Conservation (phyloP, 352 stramenopile genomes). For the Globisporangium spiculum region DNA sequence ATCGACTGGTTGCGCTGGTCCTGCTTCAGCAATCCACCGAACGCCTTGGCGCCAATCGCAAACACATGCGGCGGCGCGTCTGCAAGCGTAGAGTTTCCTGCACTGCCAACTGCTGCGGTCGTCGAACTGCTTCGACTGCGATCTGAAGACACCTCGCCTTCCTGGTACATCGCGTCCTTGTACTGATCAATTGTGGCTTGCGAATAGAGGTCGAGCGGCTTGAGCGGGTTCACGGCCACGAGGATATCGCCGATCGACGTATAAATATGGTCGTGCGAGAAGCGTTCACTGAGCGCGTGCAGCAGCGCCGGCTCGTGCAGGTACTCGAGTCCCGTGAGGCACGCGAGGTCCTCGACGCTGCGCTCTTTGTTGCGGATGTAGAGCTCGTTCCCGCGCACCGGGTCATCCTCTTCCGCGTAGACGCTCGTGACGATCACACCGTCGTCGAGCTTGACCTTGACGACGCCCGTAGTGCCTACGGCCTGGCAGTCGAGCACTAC, state of each 20-base stretch:
- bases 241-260: conserved; percentile 87
- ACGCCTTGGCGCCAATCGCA: conserved; percentile 86
- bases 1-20: conserved; percentile 42
- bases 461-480: conserved; percentile 29
- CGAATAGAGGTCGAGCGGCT: conserved; percentile 68
- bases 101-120: conserved; percentile 3
- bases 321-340: conserved; percentile 78
- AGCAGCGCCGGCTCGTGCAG: conserved; percentile 83
- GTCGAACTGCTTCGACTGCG: conserved; percentile 14
- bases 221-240: conserved; percentile 83
- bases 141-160: neutral
- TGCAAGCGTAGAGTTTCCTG: conserved; percentile 1
- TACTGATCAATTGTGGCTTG: conserved; percentile 60
- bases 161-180: conserved; percentile 44
- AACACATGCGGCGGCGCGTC: conserved; percentile 85
- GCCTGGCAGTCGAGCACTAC: conserved; percentile 71
- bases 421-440: conserved; percentile 42
- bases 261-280: conserved; percentile 77
- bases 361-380: conserved; percentile 65
- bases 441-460: conserved; percentile 42
- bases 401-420: conserved; percentile 28
- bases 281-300: conserved; percentile 76
- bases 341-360: conserved; percentile 52
- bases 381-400: conserved; percentile 34
- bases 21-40: conserved; percentile 58